Evolutionary conservation across 2,329 filamentous ascomycete genomes (phyloP).

Genomic region (Hymenotorrendiella dingleyae): DNA sequence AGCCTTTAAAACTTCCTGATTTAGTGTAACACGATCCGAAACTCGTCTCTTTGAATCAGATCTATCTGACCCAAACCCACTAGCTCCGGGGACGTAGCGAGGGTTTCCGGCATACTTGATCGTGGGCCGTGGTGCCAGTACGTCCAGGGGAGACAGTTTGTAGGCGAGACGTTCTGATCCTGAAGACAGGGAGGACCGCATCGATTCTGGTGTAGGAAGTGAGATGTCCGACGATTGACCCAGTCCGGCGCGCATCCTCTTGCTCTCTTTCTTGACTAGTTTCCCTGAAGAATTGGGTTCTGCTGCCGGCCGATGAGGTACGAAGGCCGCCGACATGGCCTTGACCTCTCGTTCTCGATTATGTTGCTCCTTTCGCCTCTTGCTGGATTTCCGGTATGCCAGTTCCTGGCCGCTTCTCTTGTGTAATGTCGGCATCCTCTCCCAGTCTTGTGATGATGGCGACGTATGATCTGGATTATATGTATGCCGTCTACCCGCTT

Average conservation of each 20-base stretch:
- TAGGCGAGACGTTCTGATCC: conserved; percentile 66
- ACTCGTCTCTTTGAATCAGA: conserved; percentile 45
- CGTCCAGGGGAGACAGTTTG: conserved; percentile 71
- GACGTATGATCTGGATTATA: conserved; percentile 21
- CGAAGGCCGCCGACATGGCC: conserved; percentile 69
- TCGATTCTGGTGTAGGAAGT: conserved; percentile 65
- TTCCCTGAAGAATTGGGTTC: conserved; percentile 55
- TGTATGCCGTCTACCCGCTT: conserved; percentile 16
- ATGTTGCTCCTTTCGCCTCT: conserved; percentile 68
- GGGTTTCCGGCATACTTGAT: conserved; percentile 67
- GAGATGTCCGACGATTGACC: conserved; percentile 57
- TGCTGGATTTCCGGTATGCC: conserved; percentile 67
- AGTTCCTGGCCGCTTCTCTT: conserved; percentile 57
- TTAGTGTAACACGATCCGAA: conserved; percentile 46
- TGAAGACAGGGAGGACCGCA: conserved; percentile 71
- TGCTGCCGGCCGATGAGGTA: conserved; percentile 57
- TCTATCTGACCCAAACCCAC: conserved; percentile 36
- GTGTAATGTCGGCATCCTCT: conserved; percentile 49
- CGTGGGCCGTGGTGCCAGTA: conserved; percentile 80
- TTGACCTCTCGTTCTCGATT: conserved; percentile 83
- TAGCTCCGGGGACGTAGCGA: conserved; percentile 44
- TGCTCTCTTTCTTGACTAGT: conserved; percentile 57
- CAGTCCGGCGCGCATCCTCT: conserved; percentile 53
- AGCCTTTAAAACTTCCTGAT: conserved; percentile 54
- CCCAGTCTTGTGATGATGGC: conserved; percentile 30